Conservation (phyloP, 768 basidiomycete genomes). For the Tulasnella sp. region DNA sequence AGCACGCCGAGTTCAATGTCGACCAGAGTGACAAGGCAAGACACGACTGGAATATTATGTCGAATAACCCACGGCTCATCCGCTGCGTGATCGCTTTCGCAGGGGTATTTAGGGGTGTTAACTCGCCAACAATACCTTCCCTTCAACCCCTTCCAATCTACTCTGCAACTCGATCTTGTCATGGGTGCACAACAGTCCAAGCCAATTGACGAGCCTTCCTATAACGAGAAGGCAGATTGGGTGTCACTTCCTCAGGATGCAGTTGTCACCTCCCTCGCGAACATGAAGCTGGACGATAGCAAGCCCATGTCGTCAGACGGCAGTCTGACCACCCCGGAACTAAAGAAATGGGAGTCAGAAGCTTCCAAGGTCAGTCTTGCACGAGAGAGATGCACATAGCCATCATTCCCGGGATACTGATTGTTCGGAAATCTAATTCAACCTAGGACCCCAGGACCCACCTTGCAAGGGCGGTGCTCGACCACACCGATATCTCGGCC, state of each 20-base stretch:
- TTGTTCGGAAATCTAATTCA: conserved; percentile 24
- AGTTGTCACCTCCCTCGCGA: background rate
- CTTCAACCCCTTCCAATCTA: too few relatives aligned
- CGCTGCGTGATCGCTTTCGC: too few relatives aligned
- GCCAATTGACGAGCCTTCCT: background rate
- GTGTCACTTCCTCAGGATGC: background rate
- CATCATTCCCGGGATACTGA: background rate
- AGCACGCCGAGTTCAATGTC: too few relatives aligned
- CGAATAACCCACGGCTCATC: too few relatives aligned
- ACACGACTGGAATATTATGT: too few relatives aligned
- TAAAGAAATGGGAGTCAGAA: conserved; percentile 57
- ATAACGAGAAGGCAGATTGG: background rate
- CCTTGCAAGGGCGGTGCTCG: conserved; percentile 66
- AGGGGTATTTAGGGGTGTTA: too few relatives aligned
- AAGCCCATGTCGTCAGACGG: conserved; percentile 41
- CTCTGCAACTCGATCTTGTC: too few relatives aligned
- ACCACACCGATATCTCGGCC: conserved; percentile 53
- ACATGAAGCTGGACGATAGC: background rate
- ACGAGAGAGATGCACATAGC: background rate
- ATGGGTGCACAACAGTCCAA: conserved; percentile 10
- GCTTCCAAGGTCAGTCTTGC: conserved; percentile 17
- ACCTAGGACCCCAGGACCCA: conserved; percentile 17
- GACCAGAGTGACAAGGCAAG: too few relatives aligned
- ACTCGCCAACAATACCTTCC: too few relatives aligned
- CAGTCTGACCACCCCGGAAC: conserved; percentile 44